Evolutionary conservation across 2,329 filamentous ascomycete genomes (phyloP).

Genomic region (Thermomyces lanuginosus): DNA sequence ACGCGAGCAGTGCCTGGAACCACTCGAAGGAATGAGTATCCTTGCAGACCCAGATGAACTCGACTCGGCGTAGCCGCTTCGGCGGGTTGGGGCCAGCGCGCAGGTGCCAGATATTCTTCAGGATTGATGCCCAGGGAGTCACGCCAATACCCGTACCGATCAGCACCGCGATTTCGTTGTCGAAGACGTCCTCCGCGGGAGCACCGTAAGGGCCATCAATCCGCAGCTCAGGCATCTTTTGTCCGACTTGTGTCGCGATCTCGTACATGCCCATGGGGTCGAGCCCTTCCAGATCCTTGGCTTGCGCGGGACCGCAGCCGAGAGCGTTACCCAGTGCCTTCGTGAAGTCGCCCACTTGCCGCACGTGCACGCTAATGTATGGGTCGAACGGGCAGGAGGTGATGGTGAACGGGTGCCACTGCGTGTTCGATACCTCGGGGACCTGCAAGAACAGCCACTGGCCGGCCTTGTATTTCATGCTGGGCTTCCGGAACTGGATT

Average conservation of each 20-base stretch:
- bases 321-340: conserved; percentile 82
- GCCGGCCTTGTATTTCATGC: conserved; percentile 93
- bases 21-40: conserved; percentile 94
- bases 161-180: conserved; percentile 66
- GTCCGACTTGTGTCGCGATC: conserved; percentile 80
- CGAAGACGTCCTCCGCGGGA: conserved; percentile 94
- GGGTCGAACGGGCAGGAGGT: conserved; percentile 94
- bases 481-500: conserved; percentile 91
- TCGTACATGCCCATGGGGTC: conserved; percentile 97
- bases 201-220: conserved; percentile 95
- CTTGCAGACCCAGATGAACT: conserved; percentile 98
- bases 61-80: conserved; percentile 74
- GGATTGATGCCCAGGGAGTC: conserved; percentile 71
- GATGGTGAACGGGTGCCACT: conserved; percentile 99
- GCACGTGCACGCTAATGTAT: conserved; percentile 85
- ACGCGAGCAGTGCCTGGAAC: conserved; percentile 89
- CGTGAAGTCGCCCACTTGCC: conserved; percentile 94
- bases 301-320: conserved; percentile 75
- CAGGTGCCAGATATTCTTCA: conserved; percentile 97
- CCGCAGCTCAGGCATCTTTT: conserved; percentile 75
- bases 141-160: conserved; percentile 71
- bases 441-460: conserved; percentile 97
- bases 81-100: conserved; percentile 81
- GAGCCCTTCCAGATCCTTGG: conserved; percentile 76
- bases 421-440: conserved; percentile 68